phyloP scores from a whole-genome alignment of 1,284 basidiomycete genomes.

The Wallemia ichthyophaga region DNA sequence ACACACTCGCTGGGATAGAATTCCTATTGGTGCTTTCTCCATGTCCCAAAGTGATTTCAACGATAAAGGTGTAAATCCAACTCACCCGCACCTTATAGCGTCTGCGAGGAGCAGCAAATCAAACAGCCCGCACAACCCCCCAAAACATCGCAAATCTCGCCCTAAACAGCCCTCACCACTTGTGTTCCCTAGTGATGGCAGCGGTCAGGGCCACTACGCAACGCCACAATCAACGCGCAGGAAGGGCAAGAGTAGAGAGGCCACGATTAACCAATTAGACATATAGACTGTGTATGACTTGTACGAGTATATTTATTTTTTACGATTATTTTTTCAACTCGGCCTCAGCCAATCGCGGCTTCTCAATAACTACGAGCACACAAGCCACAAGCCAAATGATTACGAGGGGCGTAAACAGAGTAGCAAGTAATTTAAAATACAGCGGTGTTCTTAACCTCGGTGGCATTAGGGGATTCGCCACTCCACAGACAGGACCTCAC shows the following conservation, averaged over 20 bases:
- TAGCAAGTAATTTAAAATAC: neutral
- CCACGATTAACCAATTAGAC: no score
- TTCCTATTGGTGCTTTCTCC: neutral
- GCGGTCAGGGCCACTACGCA: neutral
- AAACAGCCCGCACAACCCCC: neutral
- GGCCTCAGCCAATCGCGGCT: no score
- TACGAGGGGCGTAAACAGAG: neutral
- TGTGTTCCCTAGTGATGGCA: neutral
- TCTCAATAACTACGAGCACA: no score
- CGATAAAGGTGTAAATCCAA: neutral
- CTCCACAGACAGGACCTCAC: neutral
- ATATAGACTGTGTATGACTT: no score
- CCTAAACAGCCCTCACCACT: neutral
- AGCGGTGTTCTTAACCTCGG: neutral
- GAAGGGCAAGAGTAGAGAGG: neutral
- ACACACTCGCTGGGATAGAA: neutral
- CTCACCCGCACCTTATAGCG: neutral
- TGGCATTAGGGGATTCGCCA: neutral
- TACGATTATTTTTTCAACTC: neutral
- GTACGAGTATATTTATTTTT: neutral
- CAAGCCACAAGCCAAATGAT: neutral
- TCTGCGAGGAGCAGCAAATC: neutral
- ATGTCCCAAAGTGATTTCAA: neutral
- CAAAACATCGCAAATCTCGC: neutral
- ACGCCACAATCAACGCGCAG: neutral